phyloP scores from a whole-genome alignment of 2,329 filamentous ascomycete species.

The Massarina eburnea region DNA sequence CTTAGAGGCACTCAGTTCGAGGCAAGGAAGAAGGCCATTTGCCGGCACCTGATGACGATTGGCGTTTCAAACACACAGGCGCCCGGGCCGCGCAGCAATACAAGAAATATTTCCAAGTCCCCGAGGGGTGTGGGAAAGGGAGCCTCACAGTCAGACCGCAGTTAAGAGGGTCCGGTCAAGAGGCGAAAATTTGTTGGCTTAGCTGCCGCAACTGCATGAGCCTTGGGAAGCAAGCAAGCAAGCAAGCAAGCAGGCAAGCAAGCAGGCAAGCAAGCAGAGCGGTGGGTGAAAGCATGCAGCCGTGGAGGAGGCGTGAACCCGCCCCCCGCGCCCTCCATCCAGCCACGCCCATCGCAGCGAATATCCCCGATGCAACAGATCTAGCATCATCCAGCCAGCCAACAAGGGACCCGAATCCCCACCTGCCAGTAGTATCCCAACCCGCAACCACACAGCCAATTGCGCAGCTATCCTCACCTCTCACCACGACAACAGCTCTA shows the following conservation, averaged over 20 bases:
- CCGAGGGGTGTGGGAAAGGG: background rate
- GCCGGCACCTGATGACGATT: conserved; percentile 24
- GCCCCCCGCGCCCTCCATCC: no score
- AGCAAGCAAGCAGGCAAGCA: no score
- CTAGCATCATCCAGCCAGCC: no score
- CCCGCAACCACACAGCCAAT: background rate
- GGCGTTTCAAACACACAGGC: conserved; percentile 23
- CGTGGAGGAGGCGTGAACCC: no score
- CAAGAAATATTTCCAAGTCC: background rate
- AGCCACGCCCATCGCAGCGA: no score
- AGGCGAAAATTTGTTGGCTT: conserved; percentile 21
- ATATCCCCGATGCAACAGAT: no score
- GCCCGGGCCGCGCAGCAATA: conserved; percentile 16
- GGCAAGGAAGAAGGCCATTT: conserved; percentile 19
- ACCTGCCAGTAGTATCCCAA: no score
- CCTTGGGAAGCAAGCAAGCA: no score
- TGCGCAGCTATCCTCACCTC: conserved; percentile 2
- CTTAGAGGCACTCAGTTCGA: conserved; percentile 16
- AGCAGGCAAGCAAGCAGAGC: no score
- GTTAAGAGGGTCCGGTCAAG: conserved; percentile 13
- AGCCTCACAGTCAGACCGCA: conserved; percentile 8
- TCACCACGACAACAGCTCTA: conserved; percentile 11
- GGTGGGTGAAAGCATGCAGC: no score
- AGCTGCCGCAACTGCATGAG: conserved; percentile 19
- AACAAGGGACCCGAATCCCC: no score